phyloP scores from a whole-genome alignment of 805 yeast species.

The Metschnikowia lochheadii region DNA sequence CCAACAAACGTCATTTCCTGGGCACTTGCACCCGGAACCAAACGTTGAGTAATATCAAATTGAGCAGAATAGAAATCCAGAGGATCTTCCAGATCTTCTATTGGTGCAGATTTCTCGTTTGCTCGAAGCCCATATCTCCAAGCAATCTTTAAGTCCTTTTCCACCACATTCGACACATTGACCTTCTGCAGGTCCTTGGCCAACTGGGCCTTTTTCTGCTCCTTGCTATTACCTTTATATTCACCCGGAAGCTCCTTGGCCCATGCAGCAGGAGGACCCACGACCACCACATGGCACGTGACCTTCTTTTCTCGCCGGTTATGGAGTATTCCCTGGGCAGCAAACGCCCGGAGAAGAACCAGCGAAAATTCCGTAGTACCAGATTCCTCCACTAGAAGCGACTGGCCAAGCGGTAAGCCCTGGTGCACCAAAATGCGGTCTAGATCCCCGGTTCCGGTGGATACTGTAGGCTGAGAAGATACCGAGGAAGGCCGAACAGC shows the following conservation, averaged over 20 bases:
- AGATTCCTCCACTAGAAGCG: conserved; percentile 71
- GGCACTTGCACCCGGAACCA: conserved; percentile 62
- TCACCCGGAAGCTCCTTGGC: conserved; percentile 71
- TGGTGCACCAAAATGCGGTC: conserved; percentile 74
- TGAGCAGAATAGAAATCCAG: conserved; percentile 55
- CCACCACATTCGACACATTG: conserved; percentile 63
- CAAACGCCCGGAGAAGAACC: conserved; percentile 62
- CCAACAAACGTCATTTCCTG: conserved; percentile 59
- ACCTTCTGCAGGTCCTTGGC: conserved; percentile 55
- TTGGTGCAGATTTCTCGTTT: conserved; percentile 5
- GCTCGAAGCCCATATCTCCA: conserved; percentile 75
- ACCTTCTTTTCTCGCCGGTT: conserved; percentile 42
- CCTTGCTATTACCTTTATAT: conserved; percentile 64
- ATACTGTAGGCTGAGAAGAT: conserved; percentile 69
- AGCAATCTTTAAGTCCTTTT: conserved; percentile 73
- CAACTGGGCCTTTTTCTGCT: conserved; percentile 58
- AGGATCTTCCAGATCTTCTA: conserved; percentile 20
- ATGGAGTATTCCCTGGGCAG: conserved; percentile 73
- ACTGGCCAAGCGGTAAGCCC: conserved; percentile 78
- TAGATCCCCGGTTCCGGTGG: conserved; percentile 75
- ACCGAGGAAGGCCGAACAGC: conserved; percentile 65
- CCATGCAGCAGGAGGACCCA: conserved; percentile 60
- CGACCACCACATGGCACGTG: conserved; percentile 58
- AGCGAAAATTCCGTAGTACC: conserved; percentile 87
- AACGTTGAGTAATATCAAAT: conserved; percentile 72